Evolutionary conservation across 176 grass and related monocot genomes (phyloP).

Genomic region (Triticum timopheevii): DNA sequence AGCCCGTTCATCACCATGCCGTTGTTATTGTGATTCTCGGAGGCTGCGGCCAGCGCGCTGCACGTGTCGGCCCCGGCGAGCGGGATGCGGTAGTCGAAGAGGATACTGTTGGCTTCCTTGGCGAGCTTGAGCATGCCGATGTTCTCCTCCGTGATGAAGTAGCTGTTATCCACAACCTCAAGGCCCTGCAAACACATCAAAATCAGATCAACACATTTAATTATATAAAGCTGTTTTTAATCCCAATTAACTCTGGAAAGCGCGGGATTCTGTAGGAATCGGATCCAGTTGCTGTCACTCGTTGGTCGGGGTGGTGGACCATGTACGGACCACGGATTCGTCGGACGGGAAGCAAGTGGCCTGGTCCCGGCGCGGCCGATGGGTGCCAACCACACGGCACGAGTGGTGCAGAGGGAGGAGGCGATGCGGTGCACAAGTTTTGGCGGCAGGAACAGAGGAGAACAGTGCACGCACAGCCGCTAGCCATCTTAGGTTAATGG

Average conservation of each 20-base stretch:
- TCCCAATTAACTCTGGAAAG: not conserved
- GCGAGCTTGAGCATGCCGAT: slow-evolving; percentile 92
- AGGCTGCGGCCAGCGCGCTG: slow-evolving; percentile 24
- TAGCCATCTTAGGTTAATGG: slow-evolving; percentile 4
- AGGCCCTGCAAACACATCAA: slow-evolving; percentile 45
- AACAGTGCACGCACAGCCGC: too few species aligned
- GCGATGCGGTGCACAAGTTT: not conserved
- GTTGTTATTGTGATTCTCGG: not conserved
- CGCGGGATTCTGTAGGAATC: slow-evolving; percentile 16
- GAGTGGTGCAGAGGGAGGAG: too few species aligned
- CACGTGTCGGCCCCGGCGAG: slow-evolving; percentile 44
- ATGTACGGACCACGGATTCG: slow-evolving; percentile 4
- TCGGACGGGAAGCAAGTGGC: slow-evolving; percentile 18
- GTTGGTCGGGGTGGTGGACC: not conserved
- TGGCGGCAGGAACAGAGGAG: not conserved
- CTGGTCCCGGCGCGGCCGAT: slow-evolving; percentile 6
- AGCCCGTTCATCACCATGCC: slow-evolving; percentile 79
- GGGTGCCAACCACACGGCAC: not conserved
- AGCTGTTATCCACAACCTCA: slow-evolving; percentile 74
- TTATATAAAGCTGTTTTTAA: too few species aligned
- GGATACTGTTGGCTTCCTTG: slow-evolving; percentile 80
- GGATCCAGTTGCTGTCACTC: not conserved
- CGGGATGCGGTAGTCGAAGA: slow-evolving; percentile 88
- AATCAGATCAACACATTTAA: not conserved
- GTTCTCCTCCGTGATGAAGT: slow-evolving; percentile 96